Conservation (phyloP, 768 basidiomycete genomes). For the Boletus barrowsii region DNA sequence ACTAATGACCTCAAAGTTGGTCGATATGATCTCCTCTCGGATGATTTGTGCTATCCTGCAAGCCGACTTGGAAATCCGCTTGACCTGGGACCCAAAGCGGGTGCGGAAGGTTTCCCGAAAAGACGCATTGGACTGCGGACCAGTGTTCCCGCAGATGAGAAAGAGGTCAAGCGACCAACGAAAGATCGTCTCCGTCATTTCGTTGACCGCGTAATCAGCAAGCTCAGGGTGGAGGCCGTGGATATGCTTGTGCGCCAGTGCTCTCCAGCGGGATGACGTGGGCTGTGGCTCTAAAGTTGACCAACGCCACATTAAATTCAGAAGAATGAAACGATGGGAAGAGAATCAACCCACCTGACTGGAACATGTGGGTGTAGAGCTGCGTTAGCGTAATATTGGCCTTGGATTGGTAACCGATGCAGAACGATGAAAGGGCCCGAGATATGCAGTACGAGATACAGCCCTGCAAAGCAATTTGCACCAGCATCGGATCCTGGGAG, state of each 20-base stretch:
- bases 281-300: conserved; percentile 62
- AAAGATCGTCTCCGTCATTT: conserved; percentile 70
- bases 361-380: conserved; percentile 57
- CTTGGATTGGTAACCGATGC: conserved; percentile 70
- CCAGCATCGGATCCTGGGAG: conserved; percentile 70
- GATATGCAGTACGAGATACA: conserved; percentile 65
- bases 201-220: conserved; percentile 62
- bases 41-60: conserved; percentile 61
- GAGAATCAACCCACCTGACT: conserved; percentile 40
- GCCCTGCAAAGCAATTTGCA: conserved; percentile 74
- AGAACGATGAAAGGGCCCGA: conserved; percentile 66
- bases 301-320: conserved; percentile 12
- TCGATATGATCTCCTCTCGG: conserved; percentile 74
- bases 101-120: conserved; percentile 42
- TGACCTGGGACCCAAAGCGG: conserved; percentile 58
- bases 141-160: conserved; percentile 57
- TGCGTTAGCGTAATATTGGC: conserved; percentile 62
- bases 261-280: conserved; percentile 73
- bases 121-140: conserved; percentile 36
- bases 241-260: conserved; percentile 67
- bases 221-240: conserved; percentile 65
- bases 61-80: conserved; percentile 62
- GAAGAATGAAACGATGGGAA: neutral
- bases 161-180: conserved; percentile 72
- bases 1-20: conserved; percentile 67